Percentiles rank a stretch among this genome's conserved stretches.
Evolutionary conservation across 2,329 filamentous ascomycete species (phyloP).

Genomic region (Acephala macrosclerotiorum): DNA sequence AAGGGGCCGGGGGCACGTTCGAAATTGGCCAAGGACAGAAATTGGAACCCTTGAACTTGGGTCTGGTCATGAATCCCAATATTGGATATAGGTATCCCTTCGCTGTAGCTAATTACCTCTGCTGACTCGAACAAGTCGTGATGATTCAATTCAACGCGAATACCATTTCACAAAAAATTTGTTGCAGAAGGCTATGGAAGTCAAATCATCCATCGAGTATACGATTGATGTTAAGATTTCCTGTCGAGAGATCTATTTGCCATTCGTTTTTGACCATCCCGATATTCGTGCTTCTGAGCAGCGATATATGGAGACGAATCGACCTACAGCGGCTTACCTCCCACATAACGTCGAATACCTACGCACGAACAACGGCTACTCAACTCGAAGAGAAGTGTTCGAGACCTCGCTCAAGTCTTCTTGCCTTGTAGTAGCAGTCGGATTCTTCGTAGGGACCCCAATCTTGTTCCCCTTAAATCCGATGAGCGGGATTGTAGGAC

Average conservation of each 20-base stretch:
- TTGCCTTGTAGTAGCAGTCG: constrained; percentile 45
- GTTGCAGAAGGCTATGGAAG: constrained; percentile 45
- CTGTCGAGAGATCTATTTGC: constrained; percentile 52
- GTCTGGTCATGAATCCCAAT: constrained; percentile 53
- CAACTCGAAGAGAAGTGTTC: constrained; percentile 44
- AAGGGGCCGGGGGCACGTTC: too few species aligned
- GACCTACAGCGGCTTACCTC: constrained; percentile 42
- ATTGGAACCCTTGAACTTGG: constrained; percentile 43
- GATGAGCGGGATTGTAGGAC: constrained; percentile 27
- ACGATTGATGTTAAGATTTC: constrained; percentile 48
- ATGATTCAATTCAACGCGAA: constrained; percentile 55
- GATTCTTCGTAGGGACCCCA: constrained; percentile 49
- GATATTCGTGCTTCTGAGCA: constrained; percentile 34
- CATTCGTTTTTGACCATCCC: constrained; percentile 50
- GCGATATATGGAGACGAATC: constrained; percentile 42
- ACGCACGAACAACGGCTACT: constrained; percentile 47
- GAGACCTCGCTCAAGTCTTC: constrained; percentile 44
- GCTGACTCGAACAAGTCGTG: constrained; percentile 41
- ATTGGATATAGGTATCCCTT: constrained; percentile 55
- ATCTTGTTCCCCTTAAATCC: constrained; percentile 44
- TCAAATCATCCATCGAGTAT: constrained; percentile 43
- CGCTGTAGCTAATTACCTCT: background rate
- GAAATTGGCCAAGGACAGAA: too few species aligned
- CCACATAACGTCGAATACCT: constrained; percentile 43
- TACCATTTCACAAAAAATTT: constrained; percentile 48